Conservation (phyloP, 805 yeast species). For the Lipomyces yamanashiensis region DNA sequence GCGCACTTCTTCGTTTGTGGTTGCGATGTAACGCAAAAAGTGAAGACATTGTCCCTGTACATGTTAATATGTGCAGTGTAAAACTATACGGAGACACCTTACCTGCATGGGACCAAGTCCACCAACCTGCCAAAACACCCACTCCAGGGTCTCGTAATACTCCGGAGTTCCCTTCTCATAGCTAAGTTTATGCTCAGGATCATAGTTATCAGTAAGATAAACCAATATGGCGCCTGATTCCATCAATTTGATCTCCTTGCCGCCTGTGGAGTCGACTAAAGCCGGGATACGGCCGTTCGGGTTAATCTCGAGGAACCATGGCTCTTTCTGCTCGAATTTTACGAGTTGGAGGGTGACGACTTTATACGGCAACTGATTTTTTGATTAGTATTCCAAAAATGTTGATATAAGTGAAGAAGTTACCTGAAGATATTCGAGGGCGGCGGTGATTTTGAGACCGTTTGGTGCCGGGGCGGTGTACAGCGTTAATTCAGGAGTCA, state of each 20-base stretch:
- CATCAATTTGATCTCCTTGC: conserved; percentile 52
- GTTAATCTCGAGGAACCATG: conserved; percentile 60
- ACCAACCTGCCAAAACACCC: conserved; percentile 32
- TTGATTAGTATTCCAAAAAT: neutral
- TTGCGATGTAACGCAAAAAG: conserved; percentile 51
- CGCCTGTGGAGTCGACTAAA: conserved; percentile 49
- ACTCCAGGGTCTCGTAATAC: conserved; percentile 49
- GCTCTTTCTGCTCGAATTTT: conserved; percentile 56
- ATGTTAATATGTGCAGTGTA: neutral
- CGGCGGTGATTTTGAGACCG: conserved; percentile 49
- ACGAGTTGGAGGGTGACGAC: conserved; percentile 50
- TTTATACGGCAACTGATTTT: conserved; percentile 40
- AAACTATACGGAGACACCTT: conserved; percentile 42
- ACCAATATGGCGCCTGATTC: conserved; percentile 68
- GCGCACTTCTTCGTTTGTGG: conserved; percentile 49
- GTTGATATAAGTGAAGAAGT: neutral
- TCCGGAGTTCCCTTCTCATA: conserved; percentile 46
- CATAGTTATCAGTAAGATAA: conserved; percentile 65
- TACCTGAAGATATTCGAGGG: conserved; percentile 42
- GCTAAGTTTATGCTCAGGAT: conserved; percentile 54
- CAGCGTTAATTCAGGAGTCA: conserved; percentile 19
- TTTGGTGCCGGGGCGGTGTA: conserved; percentile 50
- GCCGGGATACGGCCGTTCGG: conserved; percentile 71
- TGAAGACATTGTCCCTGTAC: conserved; percentile 63
- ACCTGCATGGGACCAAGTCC: conserved; percentile 54